Evolutionary conservation across 805 yeast genomes (phyloP).

Genomic region (Yarrowia hollandica): DNA sequence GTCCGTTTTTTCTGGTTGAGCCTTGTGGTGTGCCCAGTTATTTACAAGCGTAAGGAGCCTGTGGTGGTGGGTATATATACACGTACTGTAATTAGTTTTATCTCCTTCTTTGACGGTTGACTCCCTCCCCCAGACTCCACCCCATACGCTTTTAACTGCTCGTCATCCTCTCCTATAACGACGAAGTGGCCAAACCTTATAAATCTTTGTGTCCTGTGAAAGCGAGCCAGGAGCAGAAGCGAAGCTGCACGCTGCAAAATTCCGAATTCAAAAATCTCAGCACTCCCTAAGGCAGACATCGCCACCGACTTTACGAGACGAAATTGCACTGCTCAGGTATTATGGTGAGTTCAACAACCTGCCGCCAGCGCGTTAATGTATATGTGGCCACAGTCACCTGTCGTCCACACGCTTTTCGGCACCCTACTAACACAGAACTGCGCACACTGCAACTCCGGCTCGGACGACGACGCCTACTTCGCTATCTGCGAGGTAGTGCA

Average conservation of each 20-base stretch:
- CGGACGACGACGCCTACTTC: constrained; percentile 35
- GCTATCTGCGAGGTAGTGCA: constrained; percentile 33
- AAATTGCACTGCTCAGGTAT: constrained; percentile 19
- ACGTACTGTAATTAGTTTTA: too few species aligned
- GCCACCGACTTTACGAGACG: constrained; percentile 27
- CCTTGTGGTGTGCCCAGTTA: background rate
- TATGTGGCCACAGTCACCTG: background rate
- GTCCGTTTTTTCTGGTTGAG: too few species aligned
- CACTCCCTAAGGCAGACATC: constrained; percentile 18
- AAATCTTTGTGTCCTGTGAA: constrained; percentile 24
- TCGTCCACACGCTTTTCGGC: background rate
- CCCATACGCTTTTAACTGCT: background rate
- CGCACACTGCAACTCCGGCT: constrained; percentile 30
- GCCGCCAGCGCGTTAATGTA: background rate
- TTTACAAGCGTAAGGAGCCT: too few species aligned
- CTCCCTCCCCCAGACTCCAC: too few species aligned
- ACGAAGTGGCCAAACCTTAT: constrained; percentile 20
- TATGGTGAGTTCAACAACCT: constrained; percentile 1
- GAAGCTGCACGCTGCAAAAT: constrained; percentile 27
- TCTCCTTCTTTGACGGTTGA: too few species aligned
- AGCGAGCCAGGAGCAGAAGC: constrained; percentile 28
- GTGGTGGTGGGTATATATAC: too few species aligned
- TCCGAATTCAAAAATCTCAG: constrained; percentile 27
- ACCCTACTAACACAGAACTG: constrained; percentile 23
- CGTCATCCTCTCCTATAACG: constrained; percentile 18